A percentile compares a stretch with the other conserved stretches of the same genome.
Evolutionary conservation across 768 basidiomycete species (phyloP).

Genomic region (Pleurotus djamor): DNA sequence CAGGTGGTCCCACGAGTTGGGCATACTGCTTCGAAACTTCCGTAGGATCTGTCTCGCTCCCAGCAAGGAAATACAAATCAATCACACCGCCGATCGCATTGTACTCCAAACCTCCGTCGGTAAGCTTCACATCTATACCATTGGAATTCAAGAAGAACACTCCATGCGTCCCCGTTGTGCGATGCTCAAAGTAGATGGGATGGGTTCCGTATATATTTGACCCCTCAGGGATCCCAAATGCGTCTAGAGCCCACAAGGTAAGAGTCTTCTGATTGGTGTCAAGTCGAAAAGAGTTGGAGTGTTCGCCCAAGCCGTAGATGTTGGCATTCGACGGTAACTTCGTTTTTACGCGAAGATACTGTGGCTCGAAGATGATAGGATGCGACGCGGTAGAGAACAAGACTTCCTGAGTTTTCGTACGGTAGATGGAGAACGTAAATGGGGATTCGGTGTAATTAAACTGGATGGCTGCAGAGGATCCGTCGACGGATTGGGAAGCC

Average conservation of each 20-base stretch:
- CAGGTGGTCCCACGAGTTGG: constrained; percentile 60
- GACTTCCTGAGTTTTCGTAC: constrained; percentile 46
- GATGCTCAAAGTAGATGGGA: constrained; percentile 72
- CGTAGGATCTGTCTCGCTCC: constrained; percentile 54
- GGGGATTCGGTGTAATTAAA: constrained; percentile 61
- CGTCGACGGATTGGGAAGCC: constrained; percentile 19
- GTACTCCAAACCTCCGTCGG: constrained; percentile 60
- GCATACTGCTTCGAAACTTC: constrained; percentile 69
- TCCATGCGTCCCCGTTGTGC: constrained; percentile 63
- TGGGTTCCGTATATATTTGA: constrained; percentile 72
- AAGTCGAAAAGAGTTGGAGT: constrained; percentile 64
- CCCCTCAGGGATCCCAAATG: constrained; percentile 52
- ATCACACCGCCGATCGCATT: constrained; percentile 75
- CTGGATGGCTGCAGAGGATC: constrained; percentile 39
- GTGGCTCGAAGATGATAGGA: constrained; percentile 72
- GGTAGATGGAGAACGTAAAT: constrained; percentile 61
- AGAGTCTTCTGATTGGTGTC: constrained; percentile 41
- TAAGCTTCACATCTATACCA: constrained; percentile 77
- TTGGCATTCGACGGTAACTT: constrained; percentile 57
- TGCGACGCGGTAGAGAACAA: constrained; percentile 61
- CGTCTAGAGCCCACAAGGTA: constrained; percentile 67
- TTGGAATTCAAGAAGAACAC: constrained; percentile 70
- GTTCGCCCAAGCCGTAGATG: constrained; percentile 77
- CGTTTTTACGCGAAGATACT: constrained; percentile 75
- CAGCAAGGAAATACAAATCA: constrained; percentile 79